These are phyloP conservation scores for Lichtheimia ramosa DNA, from an alignment of 371 early-diverging fungal genomes.

Conservation along the genomic window DNA sequence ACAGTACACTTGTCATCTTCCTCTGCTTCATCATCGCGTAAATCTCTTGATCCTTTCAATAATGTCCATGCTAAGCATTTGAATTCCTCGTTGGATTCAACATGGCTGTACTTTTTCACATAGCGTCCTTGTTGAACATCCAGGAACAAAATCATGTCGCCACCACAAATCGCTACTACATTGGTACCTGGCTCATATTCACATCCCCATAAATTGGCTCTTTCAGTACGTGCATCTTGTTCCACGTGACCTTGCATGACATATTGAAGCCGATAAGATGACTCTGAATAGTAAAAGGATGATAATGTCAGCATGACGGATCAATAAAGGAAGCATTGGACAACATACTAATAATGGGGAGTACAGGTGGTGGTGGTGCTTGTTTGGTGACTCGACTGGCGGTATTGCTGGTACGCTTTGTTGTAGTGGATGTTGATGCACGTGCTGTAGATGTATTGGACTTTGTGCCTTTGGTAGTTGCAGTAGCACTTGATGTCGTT, in stretches of 20 bases:
- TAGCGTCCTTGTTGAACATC: constrained; percentile 49
- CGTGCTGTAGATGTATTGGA: no score
- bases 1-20: constrained; percentile 37
- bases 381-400: no score
- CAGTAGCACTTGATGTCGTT: no score
- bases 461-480: no score
- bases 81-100: constrained; percentile 54
- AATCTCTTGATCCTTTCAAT: constrained; percentile 13
- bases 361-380: background rate
- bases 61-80: constrained; percentile 59
- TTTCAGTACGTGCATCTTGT: constrained; percentile 14
- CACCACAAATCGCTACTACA: constrained; percentile 48
- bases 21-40: constrained; percentile 14
- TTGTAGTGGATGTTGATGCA: no score
- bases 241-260: constrained; percentile 12
- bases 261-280: constrained; percentile 3
- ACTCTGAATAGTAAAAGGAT: background rate
- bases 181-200: constrained; percentile 34
- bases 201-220: constrained; percentile 40
- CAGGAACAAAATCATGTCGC: constrained; percentile 48
- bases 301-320: no score
- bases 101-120: constrained; percentile 57
- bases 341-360: no score
- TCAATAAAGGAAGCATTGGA: no score
- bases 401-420: no score